A percentile compares a stretch with the other conserved stretches of the same genome.
phyloP scores from a whole-genome alignment of 2,329 filamentous ascomycete species.

The Cladosporium colombiae region DNA sequence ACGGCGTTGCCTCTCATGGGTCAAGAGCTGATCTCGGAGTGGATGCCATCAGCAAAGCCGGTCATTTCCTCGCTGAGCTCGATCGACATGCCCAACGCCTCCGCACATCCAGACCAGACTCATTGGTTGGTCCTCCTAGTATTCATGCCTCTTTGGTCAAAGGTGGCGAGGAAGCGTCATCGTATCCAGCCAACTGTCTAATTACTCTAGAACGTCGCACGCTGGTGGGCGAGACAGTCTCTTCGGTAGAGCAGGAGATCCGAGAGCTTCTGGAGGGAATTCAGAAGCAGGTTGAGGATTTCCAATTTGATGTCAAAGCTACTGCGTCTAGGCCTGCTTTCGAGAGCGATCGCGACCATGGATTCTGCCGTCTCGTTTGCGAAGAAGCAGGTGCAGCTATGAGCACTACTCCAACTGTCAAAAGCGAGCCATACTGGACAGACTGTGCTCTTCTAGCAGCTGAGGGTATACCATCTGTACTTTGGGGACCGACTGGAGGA shows the following conservation, averaged over 20 bases:
- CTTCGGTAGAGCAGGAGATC: not conserved
- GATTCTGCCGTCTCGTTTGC: not conserved
- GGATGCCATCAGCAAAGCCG: slow-evolving; percentile 10
- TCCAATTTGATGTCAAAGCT: slow-evolving; percentile 2
- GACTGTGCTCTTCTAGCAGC: slow-evolving; percentile 11
- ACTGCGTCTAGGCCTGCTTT: slow-evolving; percentile 3
- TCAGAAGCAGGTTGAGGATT: not conserved
- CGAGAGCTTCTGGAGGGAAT: not conserved
- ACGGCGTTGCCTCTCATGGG: slow-evolving; percentile 4
- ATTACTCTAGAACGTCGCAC: slow-evolving; percentile 8
- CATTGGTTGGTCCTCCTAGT: not conserved
- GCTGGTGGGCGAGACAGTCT: not conserved
- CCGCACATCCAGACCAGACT: not conserved
- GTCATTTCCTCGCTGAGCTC: slow-evolving; percentile 11
- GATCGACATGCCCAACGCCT: not conserved
- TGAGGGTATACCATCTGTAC: slow-evolving; percentile 4
- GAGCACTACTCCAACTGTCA: not conserved
- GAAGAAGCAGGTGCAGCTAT: not conserved
- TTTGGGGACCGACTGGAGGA: slow-evolving; percentile 8
- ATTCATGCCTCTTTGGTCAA: slow-evolving; percentile 14
- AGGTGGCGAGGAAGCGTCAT: slow-evolving; percentile 12
- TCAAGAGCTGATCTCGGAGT: slow-evolving; percentile 8
- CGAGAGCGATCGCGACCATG: not conserved
- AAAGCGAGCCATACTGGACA: slow-evolving; percentile 5
- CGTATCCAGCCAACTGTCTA: slow-evolving; percentile 3